Base-by-base conservation (phyloP, 805 yeast genomes). In the Starmerella gropengiesseri region DNA sequence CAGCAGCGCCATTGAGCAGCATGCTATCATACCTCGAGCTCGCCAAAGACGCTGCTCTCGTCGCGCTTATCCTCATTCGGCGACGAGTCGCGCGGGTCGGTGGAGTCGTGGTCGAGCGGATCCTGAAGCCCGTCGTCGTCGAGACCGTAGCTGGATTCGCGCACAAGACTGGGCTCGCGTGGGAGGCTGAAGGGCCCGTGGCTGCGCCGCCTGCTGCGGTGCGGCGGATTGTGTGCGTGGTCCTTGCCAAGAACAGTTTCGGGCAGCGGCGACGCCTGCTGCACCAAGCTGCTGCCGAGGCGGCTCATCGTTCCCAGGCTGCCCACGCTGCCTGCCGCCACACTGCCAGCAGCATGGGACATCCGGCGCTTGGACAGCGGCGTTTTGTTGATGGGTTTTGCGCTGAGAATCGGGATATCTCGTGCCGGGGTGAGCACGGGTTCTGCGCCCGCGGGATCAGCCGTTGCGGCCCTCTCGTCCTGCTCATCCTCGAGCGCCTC, bases 1-100 rank as follows among this genome's bases (percentile, higher is more conserved):
- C n/a, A n/a, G n/a, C n/a, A n/a, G n/a, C n/a, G 26, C 26, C 11
- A 23, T 23, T 7, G 26, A 23, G 26, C 26, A 23, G 26, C 26
- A 23, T 11, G 19, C 17, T 5, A n/a, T 17, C 26, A 59, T 26
- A 55, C 60, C 30, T 63, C 67, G 62, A 64, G 61, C 23, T 61
- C 62, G n/a, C 68, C 66, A 47, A 64, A 60, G 7, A 60, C 61
- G n/a, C 39, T 27, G 17, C 14, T 25, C 21, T 26, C 39, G 14
- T 36, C 39, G 31, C 31, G 30, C 31, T 36, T 28, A 27, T 34
- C 31, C 16, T 16, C 23, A 20, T 19, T 32, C 7, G 49, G 51
- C 18, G 46, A 44, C 19, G 41, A 39, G 14, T 41, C 34, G 16
- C 31, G 31, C 22, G 40, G 42, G 17, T 36, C 31, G 9, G 48